Evolutionary conservation across 352 stramenopile genomes (phyloP).

Genomic region (Phytophthora quininea): DNA sequence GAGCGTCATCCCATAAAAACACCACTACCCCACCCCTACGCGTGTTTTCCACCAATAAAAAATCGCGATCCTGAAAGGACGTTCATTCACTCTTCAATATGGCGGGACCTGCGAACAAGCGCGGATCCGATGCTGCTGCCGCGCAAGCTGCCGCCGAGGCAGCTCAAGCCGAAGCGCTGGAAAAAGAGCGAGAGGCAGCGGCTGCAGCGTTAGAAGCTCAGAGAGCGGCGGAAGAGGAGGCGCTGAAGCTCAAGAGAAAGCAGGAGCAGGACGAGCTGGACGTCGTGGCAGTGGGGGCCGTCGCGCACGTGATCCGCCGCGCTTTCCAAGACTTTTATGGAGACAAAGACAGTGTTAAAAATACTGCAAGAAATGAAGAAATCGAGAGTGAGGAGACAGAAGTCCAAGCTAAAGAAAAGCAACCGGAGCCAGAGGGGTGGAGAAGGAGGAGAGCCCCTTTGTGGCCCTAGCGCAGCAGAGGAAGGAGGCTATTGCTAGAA

Average conservation of each 20-base stretch:
- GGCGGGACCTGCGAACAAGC: constrained; percentile 19
- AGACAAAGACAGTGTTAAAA: neutral
- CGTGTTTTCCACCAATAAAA: neutral
- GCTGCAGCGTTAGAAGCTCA: constrained; percentile 19
- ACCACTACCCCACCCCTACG: too few species aligned
- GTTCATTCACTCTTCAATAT: constrained; percentile 7
- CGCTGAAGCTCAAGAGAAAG: constrained; percentile 8
- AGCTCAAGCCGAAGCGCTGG: constrained; percentile 6
- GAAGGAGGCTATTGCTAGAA: constrained; percentile 44
- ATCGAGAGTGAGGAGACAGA: neutral
- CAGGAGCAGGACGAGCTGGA: constrained; percentile 50
- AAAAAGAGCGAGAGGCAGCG: constrained; percentile 12
- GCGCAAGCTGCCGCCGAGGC: constrained; percentile 7
- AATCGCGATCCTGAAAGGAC: constrained; percentile 26
- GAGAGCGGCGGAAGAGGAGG: constrained; percentile 18
- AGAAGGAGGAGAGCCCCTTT: constrained; percentile 31
- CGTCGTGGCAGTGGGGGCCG: constrained; percentile 71
- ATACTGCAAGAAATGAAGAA: neutral
- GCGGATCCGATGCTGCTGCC: constrained; percentile 9
- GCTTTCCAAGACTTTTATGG: constrained; percentile 72
- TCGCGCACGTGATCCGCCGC: constrained; percentile 74
- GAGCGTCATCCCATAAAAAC: too few species aligned
- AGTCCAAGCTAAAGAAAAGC: neutral
- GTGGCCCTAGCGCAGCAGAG: constrained; percentile 39
- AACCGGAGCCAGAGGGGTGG: neutral